phyloP scores from a whole-genome alignment of 2,329 filamentous ascomycete species.

The Fusarium clavum region DNA sequence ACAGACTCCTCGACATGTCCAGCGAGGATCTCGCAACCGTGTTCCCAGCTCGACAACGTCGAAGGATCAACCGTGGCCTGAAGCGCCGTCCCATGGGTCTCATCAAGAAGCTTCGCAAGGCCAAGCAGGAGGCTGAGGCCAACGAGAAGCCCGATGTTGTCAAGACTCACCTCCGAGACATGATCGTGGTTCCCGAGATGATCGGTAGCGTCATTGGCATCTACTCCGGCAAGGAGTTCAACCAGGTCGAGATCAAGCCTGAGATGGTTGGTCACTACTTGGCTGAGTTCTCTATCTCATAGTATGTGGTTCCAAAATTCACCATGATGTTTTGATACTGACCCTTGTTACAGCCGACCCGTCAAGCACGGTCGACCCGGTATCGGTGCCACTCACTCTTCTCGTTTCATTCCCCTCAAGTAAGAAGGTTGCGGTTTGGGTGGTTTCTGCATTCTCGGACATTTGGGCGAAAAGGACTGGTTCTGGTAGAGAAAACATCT shows the following conservation, averaged over 20 bases:
- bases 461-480: conserved; percentile 68
- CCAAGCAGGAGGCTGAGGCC: conserved; percentile 98
- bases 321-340: conserved; percentile 53
- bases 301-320: conserved; percentile 72
- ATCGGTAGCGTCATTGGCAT: conserved; percentile 98
- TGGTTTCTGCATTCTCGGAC: conserved; percentile 69
- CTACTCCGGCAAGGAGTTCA: conserved; percentile 99
- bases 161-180: conserved; percentile 99
- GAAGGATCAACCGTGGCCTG: conserved; percentile 99
- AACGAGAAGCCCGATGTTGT: conserved; percentile 99
- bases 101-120: conserved; percentile 99
- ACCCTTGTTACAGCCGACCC: conserved; percentile 79
- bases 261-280: conserved; percentile 99
- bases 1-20: conserved; percentile 84
- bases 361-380: conserved; percentile 99
- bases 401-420: conserved; percentile 99
- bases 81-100: conserved; percentile 99
- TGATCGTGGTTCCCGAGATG: conserved; percentile 99
- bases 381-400: conserved; percentile 99
- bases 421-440: conserved; percentile 75
- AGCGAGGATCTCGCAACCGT: too few relatives aligned
- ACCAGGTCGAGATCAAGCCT: conserved; percentile 99
- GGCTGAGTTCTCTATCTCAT: conserved; percentile 99
- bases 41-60: conserved; percentile 82
- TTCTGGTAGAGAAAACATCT: conserved; percentile 63